Percentiles rank a stretch among this genome's conserved stretches.
These are phyloP conservation scores for Setaria viridis DNA, from an alignment of 202 grass and related monocot species.

Conservation along the genomic window DNA sequence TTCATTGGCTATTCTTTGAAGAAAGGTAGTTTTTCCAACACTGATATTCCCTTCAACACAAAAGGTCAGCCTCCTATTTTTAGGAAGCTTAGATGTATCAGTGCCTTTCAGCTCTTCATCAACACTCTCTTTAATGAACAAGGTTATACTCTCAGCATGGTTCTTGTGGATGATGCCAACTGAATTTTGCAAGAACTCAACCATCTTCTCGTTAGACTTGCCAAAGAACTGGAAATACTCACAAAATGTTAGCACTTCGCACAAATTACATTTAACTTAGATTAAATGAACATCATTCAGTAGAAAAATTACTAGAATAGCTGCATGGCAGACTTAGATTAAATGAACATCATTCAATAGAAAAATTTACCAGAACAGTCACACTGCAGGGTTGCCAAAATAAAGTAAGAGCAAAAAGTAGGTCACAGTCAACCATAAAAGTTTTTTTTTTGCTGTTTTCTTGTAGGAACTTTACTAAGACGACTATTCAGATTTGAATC, in stretches of 20 bases:
- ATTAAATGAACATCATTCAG: constrained; percentile 10
- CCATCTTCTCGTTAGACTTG: constrained; percentile 83
- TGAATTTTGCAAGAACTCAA: constrained; percentile 87
- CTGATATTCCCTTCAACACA: constrained; percentile 99
- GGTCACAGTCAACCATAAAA: background rate
- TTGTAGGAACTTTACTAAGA: background rate
- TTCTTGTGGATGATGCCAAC: constrained; percentile 97
- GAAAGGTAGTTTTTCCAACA: constrained; percentile 93
- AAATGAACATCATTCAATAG: background rate
- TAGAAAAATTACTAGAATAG: background rate
- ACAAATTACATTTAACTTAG: background rate
- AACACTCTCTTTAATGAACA: constrained; percentile 93
- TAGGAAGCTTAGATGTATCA: constrained; percentile 46
- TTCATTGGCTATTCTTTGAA: constrained; percentile 97
- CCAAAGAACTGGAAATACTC: constrained; percentile 75
- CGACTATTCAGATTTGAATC: background rate
- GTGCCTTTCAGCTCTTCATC: constrained; percentile 74
- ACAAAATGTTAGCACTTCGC: constrained; percentile 31
- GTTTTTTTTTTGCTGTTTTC: background rate
- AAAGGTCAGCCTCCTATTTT: constrained; percentile 88
- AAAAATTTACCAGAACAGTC: constrained; percentile 4
- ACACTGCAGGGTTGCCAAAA: background rate
- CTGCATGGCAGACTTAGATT: background rate
- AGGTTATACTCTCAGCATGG: constrained; percentile 91
- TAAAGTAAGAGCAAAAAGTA: constrained; percentile 25